Percentiles rank a stretch among this genome's conserved stretches.
These are phyloP conservation scores for Delphinella strobiligena DNA, from an alignment of 2,329 filamentous ascomycete genomes.

Conservation along the genomic window DNA sequence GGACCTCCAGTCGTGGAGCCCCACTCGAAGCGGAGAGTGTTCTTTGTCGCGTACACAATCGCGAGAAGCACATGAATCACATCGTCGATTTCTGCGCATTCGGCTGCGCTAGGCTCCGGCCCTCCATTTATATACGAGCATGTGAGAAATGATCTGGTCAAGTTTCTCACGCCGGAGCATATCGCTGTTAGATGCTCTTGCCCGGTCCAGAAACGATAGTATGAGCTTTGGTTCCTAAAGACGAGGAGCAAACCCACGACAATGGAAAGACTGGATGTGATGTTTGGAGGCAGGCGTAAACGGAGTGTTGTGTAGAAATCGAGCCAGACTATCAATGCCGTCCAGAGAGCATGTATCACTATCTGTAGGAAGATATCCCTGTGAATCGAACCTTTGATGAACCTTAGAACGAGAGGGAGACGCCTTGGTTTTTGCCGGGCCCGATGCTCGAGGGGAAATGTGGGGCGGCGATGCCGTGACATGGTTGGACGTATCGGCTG, in stretches of 20 bases:
- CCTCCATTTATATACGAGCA: conserved; percentile 25
- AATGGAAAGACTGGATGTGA: conserved; percentile 52
- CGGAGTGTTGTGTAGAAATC: conserved; percentile 33
- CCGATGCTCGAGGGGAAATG: conserved; percentile 2
- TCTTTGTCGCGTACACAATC: conserved; percentile 51
- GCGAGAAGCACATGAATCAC: conserved; percentile 48
- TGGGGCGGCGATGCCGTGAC: conserved; percentile 1
- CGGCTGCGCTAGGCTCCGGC: conserved; percentile 24
- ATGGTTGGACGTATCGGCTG: too few species aligned
- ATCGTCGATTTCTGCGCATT: conserved; percentile 46
- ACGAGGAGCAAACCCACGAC: conserved; percentile 57
- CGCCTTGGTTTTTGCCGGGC: conserved; percentile 32
- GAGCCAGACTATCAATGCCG: conserved; percentile 46
- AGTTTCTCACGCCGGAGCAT: conserved; percentile 46
- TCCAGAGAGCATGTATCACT: conserved; percentile 44
- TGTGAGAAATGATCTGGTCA: conserved; percentile 44
- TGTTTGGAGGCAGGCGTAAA: conserved; percentile 42
- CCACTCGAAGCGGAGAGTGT: conserved; percentile 53
- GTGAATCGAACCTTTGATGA: conserved; percentile 54
- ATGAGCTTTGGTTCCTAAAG: conserved; percentile 52
- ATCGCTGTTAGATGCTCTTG: conserved; percentile 40
- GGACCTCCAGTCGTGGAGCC: conserved; percentile 15
- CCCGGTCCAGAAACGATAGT: conserved; percentile 50
- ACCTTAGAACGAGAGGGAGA: conserved; percentile 51
- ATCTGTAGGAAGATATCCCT: conserved; percentile 45